Conservation (phyloP, 2,329 filamentous ascomycete species). For the Claviceps fusiformis region DNA sequence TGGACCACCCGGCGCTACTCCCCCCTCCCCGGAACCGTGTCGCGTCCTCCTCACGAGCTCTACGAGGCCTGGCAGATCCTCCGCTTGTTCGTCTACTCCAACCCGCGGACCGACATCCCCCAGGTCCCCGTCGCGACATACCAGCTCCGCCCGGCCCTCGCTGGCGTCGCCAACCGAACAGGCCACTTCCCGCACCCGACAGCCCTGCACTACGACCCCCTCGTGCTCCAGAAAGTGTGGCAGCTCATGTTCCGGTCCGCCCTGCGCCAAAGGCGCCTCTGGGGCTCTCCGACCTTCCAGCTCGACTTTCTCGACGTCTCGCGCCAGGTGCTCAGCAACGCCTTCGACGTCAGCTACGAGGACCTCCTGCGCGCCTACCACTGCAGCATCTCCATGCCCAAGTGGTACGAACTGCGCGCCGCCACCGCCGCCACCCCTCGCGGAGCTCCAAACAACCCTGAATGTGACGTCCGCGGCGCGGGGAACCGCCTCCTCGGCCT, state of each 20-base stretch:
- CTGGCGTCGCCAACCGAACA: conserved; percentile 24
- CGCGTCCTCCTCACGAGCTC: conserved; percentile 10
- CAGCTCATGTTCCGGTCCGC: conserved; percentile 24
- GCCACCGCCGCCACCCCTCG: conserved; percentile 6
- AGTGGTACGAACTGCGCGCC: conserved; percentile 10
- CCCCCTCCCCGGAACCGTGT: conserved; percentile 6
- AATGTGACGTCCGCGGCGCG: conserved; percentile 1
- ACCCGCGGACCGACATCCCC: conserved; percentile 27
- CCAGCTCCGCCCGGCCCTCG: conserved; percentile 29
- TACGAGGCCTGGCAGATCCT: conserved; percentile 33
- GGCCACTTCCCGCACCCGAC: conserved; percentile 26
- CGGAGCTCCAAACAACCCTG: neutral
- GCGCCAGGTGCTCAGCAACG: conserved; percentile 33
- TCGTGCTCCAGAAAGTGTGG: conserved; percentile 24
- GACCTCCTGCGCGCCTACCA: conserved; percentile 20
- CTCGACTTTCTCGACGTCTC: conserved; percentile 36
- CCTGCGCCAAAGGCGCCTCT: conserved; percentile 18
- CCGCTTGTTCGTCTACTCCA: conserved; percentile 32
- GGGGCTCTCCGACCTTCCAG: conserved; percentile 26
- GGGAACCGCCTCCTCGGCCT: conserved; percentile 20
- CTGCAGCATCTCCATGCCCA: conserved; percentile 6
- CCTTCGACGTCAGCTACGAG: conserved; percentile 26
- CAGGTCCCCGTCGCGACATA: conserved; percentile 31
- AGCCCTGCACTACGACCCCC: conserved; percentile 26
- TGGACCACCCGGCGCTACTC: conserved; percentile 32